Evolutionary conservation across 371 early-diverging fungal species (phyloP), one percentile per base, ranked within the genome.

Genomic region (Agmasoma carcini): DNA sequence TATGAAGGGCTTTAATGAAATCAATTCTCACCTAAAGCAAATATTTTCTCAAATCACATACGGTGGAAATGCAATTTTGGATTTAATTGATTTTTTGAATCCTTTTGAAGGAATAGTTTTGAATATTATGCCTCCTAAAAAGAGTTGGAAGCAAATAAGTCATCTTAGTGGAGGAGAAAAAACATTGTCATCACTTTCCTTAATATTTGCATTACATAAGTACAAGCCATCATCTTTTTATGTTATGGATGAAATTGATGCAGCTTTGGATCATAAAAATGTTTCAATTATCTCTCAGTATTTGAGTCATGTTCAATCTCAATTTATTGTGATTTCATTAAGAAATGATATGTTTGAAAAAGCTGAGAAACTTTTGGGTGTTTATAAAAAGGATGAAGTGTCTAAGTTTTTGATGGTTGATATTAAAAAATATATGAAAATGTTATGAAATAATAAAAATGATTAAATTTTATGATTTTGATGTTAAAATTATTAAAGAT

Each of bases 161-260:
- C 90, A 95, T 71, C 72, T 99, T 19, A 92, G 93, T 20, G 98
- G 98, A 61, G 99, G 99, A 61, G 97, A 99, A 78, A 94, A 96
- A 85, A 97, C 98, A 0, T 77, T 99, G 31, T 85, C 86, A 69
- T 92, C 93, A 15, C 78, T 99, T 31, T 90, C 95, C 0, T 80
- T 99, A 31, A 92, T 99, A 11, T 97, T 97, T 80, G 97, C 98
- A 0, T 79, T 99, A 44, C 99, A 99, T 72, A 90, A 88, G 71
- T 95, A 83, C 80, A 90, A 88, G 64, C 99, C 98, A 1, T 93
- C 93, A 7, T 93, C 95, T 12, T 77, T 99, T 19, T 99, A 99
- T 75, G 88, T 97, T 17, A 94, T 97, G 95, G 98, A 99, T 77
- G 99, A 99, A 75, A 95, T 97, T 65, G 99, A 99, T 73, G 99